phyloP scores from a whole-genome alignment of 352 stramenopile species.

The Pythium aquatile region DNA sequence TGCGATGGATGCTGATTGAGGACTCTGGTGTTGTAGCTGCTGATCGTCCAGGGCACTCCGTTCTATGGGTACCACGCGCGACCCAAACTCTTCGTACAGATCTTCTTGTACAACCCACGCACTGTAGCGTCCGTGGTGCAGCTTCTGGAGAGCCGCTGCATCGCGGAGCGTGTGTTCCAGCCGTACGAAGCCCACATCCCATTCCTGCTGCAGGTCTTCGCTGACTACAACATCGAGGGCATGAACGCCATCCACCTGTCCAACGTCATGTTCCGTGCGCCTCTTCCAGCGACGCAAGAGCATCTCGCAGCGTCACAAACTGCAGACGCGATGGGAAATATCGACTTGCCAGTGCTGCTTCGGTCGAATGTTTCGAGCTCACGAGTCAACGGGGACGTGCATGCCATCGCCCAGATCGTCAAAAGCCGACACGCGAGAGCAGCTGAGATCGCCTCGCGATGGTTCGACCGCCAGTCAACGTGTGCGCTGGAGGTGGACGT shows the following conservation, averaged over 20 bases:
- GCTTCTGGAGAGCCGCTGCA: conserved; percentile 78
- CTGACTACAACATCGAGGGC: conserved; percentile 92
- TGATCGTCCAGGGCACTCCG: conserved; percentile 83
- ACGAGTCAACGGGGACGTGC: conserved; percentile 21
- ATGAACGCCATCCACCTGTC: conserved; percentile 83
- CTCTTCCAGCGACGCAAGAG: conserved; percentile 50
- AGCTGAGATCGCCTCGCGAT: conserved; percentile 30
- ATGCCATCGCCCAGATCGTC: conserved; percentile 26
- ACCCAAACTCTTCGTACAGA: conserved; percentile 82
- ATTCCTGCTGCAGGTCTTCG: conserved; percentile 89
- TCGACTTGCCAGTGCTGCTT: conserved; percentile 33
- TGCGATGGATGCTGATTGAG: background rate
- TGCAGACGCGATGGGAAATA: background rate
- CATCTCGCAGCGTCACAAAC: conserved; percentile 35
- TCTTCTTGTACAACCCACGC: conserved; percentile 87
- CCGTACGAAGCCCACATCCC: conserved; percentile 88
- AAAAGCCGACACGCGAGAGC: conserved; percentile 27
- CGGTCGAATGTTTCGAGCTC: conserved; percentile 36
- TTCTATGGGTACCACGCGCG: conserved; percentile 88
- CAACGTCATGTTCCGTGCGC: conserved; percentile 76
- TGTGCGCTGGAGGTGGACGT: conserved; percentile 77
- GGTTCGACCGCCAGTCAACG: conserved; percentile 70
- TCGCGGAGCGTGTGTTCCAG: conserved; percentile 76
- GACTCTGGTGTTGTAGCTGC: conserved; percentile 45
- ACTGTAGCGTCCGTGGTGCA: conserved; percentile 60